A percentile compares a stretch with the other conserved stretches of the same genome.
Conservation (phyloP, 1,139 yeast species). For the Taphrina deformans region DNA sequence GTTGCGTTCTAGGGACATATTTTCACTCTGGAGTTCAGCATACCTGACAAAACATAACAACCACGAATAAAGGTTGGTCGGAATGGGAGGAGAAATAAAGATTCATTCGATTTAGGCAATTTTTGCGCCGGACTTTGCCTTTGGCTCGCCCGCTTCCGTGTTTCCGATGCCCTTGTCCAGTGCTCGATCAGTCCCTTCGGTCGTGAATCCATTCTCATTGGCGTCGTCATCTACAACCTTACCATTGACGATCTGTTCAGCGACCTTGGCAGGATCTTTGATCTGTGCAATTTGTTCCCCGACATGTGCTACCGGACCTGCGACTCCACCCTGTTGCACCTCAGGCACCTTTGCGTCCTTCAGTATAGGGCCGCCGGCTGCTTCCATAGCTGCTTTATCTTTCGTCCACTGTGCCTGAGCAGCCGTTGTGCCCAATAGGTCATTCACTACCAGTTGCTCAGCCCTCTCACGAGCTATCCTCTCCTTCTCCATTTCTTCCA, state of each 20-base stretch:
- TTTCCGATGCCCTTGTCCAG: conserved; percentile 10
- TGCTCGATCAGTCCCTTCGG: background rate
- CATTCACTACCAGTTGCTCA: conserved; percentile 43
- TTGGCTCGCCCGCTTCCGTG: background rate
- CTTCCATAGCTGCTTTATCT: conserved; percentile 21
- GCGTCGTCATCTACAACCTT: background rate
- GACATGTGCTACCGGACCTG: conserved; percentile 29
- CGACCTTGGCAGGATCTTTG: conserved; percentile 13
- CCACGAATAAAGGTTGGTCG: background rate
- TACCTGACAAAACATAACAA: too few species aligned
- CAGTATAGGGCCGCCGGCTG: background rate
- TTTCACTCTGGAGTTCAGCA: too few species aligned
- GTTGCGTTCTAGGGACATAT: too few species aligned
- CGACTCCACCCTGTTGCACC: conserved; percentile 10
- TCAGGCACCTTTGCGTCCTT: background rate
- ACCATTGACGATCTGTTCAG: background rate
- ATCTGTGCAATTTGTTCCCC: conserved; percentile 24
- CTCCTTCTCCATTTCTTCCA: conserved; percentile 54
- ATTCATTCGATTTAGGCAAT: background rate
- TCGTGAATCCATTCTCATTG: conserved; percentile 20
- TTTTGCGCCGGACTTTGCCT: background rate
- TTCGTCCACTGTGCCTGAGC: conserved; percentile 25
- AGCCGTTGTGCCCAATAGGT: conserved; percentile 42
- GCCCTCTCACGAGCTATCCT: conserved; percentile 45
- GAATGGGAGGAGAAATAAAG: background rate